Base-by-base conservation (phyloP, 176 grass and related monocot genomes). In the Pharus latifolius region DNA sequence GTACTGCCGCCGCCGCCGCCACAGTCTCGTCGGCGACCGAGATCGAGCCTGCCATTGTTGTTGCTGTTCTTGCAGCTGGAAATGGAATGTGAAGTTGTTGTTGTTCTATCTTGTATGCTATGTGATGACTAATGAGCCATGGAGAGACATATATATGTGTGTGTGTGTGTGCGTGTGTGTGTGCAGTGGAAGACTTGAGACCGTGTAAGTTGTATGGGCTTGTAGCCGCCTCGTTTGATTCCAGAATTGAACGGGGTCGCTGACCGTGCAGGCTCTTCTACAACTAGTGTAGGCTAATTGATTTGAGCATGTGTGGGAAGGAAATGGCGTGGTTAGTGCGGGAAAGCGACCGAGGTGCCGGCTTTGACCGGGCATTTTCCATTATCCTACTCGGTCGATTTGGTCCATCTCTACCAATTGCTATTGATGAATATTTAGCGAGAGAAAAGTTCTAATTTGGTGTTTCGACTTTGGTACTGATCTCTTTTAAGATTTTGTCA, bases 141-240 rank as follows among this genome's bases (percentile, higher is more conserved):
- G 16, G 1, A 33, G 30, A 9, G 55, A n/a, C 66, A 32, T 65
- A 66, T 66, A 9, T 2, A 29, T 22, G 5, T n/a, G 3, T 22
- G 31, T 37, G 22, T 31, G n/a, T n/a, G n/a, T n/a, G n/a, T n/a
- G n/a, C n/a, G n/a, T n/a, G n/a, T n/a, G n/a, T n/a, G n/a, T n/a
- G n/a, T n/a, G n/a, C n/a, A n/a, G n/a, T n/a, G n/a, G n/a, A n/a
- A n/a, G n/a, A n/a, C n/a, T n/a, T n/a, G n/a, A n/a, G n/a, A n/a
- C n/a, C n/a, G n/a, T n/a, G n/a, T n/a, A n/a, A n/a, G n/a, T n/a
- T n/a, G n/a, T n/a, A n/a, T n/a, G n/a, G n/a, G n/a, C n/a, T 23
- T 15, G 20, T 25, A 46, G 63, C 80, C 72, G 80, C 63, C 80
- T 15, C 46, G 72, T 69, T 82, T 82, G 80, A 69, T 52, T 16